A percentile compares a stretch with the other conserved stretches of the same genome.
Conservation (phyloP, 176 grass and related monocot genomes). For the Coix lacrymajobi region DNA sequence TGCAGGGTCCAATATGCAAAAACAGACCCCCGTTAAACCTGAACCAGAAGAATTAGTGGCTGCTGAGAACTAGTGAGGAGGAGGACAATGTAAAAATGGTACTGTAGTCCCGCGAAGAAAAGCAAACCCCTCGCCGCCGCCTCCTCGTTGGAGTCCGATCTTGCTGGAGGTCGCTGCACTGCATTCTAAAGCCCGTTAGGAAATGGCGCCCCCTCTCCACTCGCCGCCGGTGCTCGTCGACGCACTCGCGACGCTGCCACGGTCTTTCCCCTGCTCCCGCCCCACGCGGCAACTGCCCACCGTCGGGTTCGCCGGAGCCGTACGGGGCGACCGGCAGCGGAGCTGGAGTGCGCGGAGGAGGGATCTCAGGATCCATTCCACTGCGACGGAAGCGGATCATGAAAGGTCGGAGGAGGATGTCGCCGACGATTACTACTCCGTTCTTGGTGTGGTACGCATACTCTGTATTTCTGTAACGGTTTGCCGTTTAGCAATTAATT, state of each 20-base stretch:
- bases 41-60: constrained; percentile 25
- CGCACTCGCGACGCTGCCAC: not conserved
- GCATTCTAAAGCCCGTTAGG: not conserved
- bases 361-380: constrained; percentile 14
- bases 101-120: constrained; percentile 1
- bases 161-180: not conserved
- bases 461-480: not conserved
- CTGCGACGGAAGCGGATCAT: constrained; percentile 26
- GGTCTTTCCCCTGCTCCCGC: constrained; percentile 21
- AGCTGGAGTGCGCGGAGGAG: constrained; percentile 1
- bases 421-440: constrained; percentile 79
- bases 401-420: constrained; percentile 34
- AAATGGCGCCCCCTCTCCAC: not conserved
- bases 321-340: not conserved
- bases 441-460: constrained; percentile 66
- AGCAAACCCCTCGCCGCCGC: not conserved
- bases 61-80: not conserved
- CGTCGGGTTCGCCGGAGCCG: not conserved
- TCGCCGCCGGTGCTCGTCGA: constrained; percentile 22
- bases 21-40: not conserved
- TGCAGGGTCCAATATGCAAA: not conserved
- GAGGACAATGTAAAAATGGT: not conserved
- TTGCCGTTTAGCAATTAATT: not conserved
- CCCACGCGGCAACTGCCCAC: not conserved
- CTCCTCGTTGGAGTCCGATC: not conserved